These are phyloP conservation scores for Pichia scutulata DNA, from an alignment of 805 yeast genomes.

Conservation along the genomic window DNA sequence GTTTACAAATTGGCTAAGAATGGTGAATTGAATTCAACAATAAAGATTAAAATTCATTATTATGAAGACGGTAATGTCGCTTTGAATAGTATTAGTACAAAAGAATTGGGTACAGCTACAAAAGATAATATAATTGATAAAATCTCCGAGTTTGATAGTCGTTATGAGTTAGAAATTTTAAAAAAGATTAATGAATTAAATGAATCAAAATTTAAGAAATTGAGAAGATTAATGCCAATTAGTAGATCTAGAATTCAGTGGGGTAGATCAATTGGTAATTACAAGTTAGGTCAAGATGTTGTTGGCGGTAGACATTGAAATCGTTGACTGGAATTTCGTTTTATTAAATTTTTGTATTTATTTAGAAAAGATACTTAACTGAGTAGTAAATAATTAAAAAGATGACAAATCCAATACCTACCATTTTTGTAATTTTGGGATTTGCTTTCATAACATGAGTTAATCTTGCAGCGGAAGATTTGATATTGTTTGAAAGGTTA, in stretches of 20 bases:
- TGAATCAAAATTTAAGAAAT: conserved; percentile 70
- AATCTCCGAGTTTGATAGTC: conserved; percentile 51
- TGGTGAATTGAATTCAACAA: conserved; percentile 40
- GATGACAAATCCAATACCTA: conserved; percentile 44
- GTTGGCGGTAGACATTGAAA: conserved; percentile 36
- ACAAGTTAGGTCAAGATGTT: conserved; percentile 78
- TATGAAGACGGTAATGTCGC: conserved; percentile 95
- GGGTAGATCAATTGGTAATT: conserved; percentile 90
- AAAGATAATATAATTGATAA: conserved; percentile 30
- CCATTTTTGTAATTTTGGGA: conserved; percentile 52
- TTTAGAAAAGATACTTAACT: conserved; percentile 34
- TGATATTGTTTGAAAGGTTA: conserved; percentile 40
- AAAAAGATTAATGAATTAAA: conserved; percentile 63
- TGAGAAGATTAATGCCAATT: conserved; percentile 87
- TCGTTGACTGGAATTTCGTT: no score
- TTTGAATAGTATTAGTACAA: conserved; percentile 36
- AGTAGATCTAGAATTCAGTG: conserved; percentile 88
- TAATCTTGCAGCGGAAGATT: conserved; percentile 43
- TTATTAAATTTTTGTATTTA: no score
- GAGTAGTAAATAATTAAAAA: conserved; percentile 54
- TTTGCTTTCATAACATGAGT: conserved; percentile 52
- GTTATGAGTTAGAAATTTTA: conserved; percentile 52
- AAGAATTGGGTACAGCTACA: conserved; percentile 9
- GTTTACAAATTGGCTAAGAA: conserved; percentile 43
- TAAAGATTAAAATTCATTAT: conserved; percentile 75